Conservation (phyloP, 306 rosid genomes). For the Biancaea sappan region DNA sequence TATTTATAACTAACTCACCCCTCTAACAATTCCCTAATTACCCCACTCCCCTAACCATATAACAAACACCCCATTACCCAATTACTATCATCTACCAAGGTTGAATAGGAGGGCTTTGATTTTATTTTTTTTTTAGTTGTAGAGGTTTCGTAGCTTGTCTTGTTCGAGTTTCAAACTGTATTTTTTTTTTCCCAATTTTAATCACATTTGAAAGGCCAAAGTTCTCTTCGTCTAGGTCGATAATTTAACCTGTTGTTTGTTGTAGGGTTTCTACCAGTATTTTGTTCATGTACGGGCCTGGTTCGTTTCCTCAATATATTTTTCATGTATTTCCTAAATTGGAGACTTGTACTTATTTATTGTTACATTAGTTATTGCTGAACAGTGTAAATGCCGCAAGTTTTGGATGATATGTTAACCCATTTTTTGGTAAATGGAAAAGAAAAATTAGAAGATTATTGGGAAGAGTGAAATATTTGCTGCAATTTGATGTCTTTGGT, state of each 20-base stretch:
- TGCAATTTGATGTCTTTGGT: no score
- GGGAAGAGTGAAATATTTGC: no score
- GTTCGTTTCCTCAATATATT: not conserved
- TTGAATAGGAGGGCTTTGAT: not conserved
- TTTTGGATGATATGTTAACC: no score
- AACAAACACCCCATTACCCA: no score
- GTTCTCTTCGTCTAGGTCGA: not conserved
- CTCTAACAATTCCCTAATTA: no score
- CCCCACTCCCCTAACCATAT: no score
- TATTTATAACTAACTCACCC: no score
- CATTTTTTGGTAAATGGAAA: no score
- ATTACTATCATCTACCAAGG: no score
- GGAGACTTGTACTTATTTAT: not conserved
- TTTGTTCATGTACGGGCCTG: not conserved
- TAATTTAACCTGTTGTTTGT: not conserved
- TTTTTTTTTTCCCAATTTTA: not conserved
- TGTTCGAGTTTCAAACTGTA: not conserved
- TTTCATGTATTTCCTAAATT: not conserved
- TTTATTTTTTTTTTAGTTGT: not conserved
- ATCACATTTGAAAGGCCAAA: not conserved
- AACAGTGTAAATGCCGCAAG: no score
- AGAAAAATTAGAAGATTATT: no score
- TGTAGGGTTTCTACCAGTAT: not conserved
- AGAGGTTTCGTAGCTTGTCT: not conserved
- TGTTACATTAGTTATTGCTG: not conserved